A percentile compares a stretch with the other conserved stretches of the same genome.
phyloP scores from a whole-genome alignment of 2,329 filamentous ascomycete species.

The Mycosphaerella sp. region DNA sequence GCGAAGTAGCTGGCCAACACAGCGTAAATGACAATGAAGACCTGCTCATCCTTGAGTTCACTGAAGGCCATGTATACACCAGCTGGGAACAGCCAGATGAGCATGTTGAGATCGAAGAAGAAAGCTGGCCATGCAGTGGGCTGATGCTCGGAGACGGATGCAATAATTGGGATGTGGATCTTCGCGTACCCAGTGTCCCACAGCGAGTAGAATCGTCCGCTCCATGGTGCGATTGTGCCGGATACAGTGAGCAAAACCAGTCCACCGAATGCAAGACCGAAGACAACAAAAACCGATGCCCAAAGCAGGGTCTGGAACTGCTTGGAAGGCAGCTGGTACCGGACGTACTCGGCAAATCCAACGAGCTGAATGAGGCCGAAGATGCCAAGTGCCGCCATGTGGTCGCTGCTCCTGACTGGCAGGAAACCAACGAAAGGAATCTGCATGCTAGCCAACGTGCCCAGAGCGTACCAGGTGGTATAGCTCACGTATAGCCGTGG shows the following conservation, averaged over 20 bases:
- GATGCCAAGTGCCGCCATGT: slow-evolving; percentile 94
- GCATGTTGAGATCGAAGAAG: slow-evolving; percentile 97
- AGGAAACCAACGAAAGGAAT: slow-evolving; percentile 98
- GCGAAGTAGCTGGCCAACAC: slow-evolving; percentile 96
- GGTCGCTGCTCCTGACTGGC: slow-evolving; percentile 93
- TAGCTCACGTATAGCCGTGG: slow-evolving; percentile 92
- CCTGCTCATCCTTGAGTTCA: slow-evolving; percentile 87
- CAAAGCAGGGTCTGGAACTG: slow-evolving; percentile 91
- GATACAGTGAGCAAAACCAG: slow-evolving; percentile 77
- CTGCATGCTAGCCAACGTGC: slow-evolving; percentile 96
- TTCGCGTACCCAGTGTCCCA: slow-evolving; percentile 99
- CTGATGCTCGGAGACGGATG: slow-evolving; percentile 98
- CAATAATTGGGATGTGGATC: slow-evolving; percentile 98
- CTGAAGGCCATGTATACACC: slow-evolving; percentile 99
- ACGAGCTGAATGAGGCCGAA: slow-evolving; percentile 94
- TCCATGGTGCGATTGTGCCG: slow-evolving; percentile 94
- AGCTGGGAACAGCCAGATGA: slow-evolving; percentile 98
- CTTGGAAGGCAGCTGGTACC: slow-evolving; percentile 78
- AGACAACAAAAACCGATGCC: slow-evolving; percentile 65
- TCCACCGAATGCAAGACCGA: slow-evolving; percentile 65
- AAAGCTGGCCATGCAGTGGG: slow-evolving; percentile 98
- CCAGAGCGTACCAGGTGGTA: slow-evolving; percentile 95
- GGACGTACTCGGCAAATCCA: slow-evolving; percentile 84
- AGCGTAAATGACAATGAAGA: slow-evolving; percentile 97
- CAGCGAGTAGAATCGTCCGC: slow-evolving; percentile 96